A percentile compares a stretch with the other conserved stretches of the same genome.
Conservation (phyloP, 163 green algal genomes). For the Chlamydomonas reinhardtii region DNA sequence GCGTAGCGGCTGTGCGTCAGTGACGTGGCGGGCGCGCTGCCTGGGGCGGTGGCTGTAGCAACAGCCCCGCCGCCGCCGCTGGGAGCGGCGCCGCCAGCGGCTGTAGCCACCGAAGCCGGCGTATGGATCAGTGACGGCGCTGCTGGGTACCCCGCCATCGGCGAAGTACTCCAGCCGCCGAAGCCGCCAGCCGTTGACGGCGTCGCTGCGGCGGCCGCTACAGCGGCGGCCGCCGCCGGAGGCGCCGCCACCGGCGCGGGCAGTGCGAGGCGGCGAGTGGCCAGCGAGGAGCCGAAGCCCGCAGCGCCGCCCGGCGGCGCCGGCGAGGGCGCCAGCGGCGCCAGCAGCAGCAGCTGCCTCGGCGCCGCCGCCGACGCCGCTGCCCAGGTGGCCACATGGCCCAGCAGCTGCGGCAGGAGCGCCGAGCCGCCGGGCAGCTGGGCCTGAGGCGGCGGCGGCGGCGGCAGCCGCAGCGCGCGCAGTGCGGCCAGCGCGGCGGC, state of each 20-base stretch:
- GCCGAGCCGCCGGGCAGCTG: slow-evolving; percentile 25
- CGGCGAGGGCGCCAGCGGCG: not conserved
- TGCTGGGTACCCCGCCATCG: too few relatives aligned
- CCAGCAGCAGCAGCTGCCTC: slow-evolving; percentile 7
- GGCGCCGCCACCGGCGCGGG: not conserved
- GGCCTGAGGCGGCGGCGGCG: not conserved
- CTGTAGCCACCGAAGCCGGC: not conserved
- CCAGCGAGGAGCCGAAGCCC: not conserved
- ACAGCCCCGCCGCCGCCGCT: not conserved
- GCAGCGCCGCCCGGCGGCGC: not conserved
- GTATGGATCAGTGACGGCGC: not conserved
- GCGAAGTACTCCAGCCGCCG: not conserved
- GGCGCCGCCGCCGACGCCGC: not conserved
- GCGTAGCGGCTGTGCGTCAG: not conserved
- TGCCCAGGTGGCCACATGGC: slow-evolving; percentile 25
- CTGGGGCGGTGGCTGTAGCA: not conserved
- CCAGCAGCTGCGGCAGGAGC: slow-evolving; percentile 6
- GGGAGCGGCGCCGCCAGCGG: too few relatives aligned
- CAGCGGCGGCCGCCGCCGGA: not conserved
- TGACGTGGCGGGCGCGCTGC: not conserved
- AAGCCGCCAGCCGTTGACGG: too few relatives aligned
- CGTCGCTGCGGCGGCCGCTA: too few relatives aligned
- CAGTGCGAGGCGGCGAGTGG: not conserved
- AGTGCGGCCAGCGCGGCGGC: not conserved
- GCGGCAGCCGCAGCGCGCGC: slow-evolving; percentile 9